Evolutionary conservation across 179 eudicot genomes (phyloP).

Genomic region (Monotropa hypopitys): DNA sequence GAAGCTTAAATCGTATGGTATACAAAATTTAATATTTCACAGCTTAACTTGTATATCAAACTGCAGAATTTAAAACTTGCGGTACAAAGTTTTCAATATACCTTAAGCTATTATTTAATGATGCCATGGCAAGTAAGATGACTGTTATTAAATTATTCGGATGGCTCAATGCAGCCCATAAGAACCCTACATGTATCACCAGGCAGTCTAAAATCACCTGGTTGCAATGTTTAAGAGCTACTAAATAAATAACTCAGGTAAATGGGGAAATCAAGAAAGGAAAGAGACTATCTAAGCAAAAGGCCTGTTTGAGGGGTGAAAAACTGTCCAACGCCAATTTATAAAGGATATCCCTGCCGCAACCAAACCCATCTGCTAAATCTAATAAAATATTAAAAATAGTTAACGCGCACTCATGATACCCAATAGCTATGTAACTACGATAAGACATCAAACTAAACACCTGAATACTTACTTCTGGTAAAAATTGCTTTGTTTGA

Average conservation of each 20-base stretch:
- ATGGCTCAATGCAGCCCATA: not conserved
- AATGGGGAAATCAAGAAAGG: not conserved
- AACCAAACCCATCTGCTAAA: not conserved
- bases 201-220: not conserved
- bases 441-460: not conserved
- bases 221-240: not conserved
- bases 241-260: not conserved
- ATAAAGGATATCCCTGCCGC: not conserved
- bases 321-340: not conserved
- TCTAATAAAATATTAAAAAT: not conserved
- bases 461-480: constrained; percentile 39
- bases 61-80: not conserved
- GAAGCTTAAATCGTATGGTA: not conserved
- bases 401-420: not conserved
- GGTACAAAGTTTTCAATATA: not conserved
- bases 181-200: not conserved
- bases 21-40: not conserved
- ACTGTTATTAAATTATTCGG: not conserved
- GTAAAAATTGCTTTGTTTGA: constrained; percentile 56
- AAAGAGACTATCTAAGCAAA: not conserved
- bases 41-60: not conserved
- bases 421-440: not conserved
- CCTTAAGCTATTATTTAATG: not conserved
- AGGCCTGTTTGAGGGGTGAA: not conserved
- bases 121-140: not conserved